A percentile compares a stretch with the other conserved stretches of the same genome.
Conservation (phyloP, 106 monocot species). For the Gastrodia elata region DNA sequence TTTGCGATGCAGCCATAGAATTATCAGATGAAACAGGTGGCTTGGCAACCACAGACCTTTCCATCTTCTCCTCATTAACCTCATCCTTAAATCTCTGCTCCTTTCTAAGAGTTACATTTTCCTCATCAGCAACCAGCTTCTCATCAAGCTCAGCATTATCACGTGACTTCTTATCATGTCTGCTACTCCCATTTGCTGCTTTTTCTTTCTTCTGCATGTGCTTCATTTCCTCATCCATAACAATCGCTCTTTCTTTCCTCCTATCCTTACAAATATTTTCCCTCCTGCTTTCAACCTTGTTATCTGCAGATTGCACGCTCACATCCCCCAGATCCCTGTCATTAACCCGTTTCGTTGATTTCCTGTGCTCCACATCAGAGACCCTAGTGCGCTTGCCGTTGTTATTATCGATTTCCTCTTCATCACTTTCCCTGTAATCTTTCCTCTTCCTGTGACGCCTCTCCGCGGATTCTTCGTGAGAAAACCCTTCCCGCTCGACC, state of each 20-base stretch:
- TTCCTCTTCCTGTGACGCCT: slow-evolving; percentile 8
- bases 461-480: neutral
- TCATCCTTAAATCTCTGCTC: slow-evolving; percentile 1
- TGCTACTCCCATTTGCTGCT: neutral
- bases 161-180: neutral
- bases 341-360: neutral
- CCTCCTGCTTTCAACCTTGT: neutral
- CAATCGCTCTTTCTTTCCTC: neutral
- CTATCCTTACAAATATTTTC: slow-evolving; percentile 1
- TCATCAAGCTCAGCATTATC: neutral
- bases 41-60: neutral
- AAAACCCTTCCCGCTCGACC: slow-evolving; percentile 7
- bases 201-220: neutral
- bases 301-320: neutral
- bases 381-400: slow-evolving; percentile 1
- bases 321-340: neutral
- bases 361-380: neutral
- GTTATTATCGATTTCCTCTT: neutral
- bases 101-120: slow-evolving; percentile 1
- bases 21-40: neutral
- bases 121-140: neutral
- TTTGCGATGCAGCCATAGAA: neutral
- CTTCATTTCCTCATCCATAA: neutral
- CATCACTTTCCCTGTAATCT: neutral
- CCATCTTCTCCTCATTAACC: slow-evolving; percentile 1